phyloP scores from a whole-genome alignment of 208 protist genomes.

The Naegleria fowleri region DNA sequence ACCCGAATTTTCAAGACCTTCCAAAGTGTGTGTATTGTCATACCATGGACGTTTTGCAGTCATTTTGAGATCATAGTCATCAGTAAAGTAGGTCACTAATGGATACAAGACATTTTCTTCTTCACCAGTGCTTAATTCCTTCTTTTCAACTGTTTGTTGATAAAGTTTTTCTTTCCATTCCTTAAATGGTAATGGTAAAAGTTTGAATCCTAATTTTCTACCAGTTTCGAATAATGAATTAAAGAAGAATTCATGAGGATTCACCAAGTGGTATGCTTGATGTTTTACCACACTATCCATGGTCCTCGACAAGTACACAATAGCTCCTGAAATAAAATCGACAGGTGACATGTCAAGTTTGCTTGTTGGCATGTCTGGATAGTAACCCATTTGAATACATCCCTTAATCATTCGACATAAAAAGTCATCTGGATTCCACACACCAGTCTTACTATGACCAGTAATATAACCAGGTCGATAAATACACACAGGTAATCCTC shows the following conservation, averaged over 20 bases:
- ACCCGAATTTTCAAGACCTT: background rate
- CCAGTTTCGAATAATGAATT: slow-evolving; percentile 6
- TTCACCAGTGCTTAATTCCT: background rate
- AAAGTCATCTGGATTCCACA: slow-evolving; percentile 51
- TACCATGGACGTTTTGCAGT: background rate
- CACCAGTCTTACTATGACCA: slow-evolving; percentile 40
- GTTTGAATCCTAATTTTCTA: background rate
- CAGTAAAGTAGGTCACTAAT: slow-evolving; percentile 5
- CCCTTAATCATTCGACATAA: slow-evolving; percentile 48
- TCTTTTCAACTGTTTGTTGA: background rate
- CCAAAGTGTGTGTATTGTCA: slow-evolving; percentile 21
- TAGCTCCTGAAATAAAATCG: slow-evolving; percentile 40
- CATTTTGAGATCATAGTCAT: slow-evolving; percentile 13
- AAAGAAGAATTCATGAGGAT: slow-evolving; percentile 23
- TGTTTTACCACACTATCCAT: slow-evolving; percentile 2
- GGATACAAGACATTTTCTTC: slow-evolving; percentile 20
- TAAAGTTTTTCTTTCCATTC: slow-evolving; percentile 8
- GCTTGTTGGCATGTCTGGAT: slow-evolving; percentile 36
- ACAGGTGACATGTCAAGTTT: slow-evolving; percentile 48
- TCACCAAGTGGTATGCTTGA: slow-evolving; percentile 22
- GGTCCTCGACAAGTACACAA: slow-evolving; percentile 25
- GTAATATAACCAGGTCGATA: slow-evolving; percentile 47
- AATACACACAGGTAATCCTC: slow-evolving; percentile 39
- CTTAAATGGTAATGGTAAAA: background rate
- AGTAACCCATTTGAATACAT: slow-evolving; percentile 41